Percentiles rank a stretch among this genome's conserved stretches.
These are phyloP conservation scores for Lithohypha guttulata DNA, from an alignment of 2,329 filamentous ascomycete genomes.

Conservation along the genomic window DNA sequence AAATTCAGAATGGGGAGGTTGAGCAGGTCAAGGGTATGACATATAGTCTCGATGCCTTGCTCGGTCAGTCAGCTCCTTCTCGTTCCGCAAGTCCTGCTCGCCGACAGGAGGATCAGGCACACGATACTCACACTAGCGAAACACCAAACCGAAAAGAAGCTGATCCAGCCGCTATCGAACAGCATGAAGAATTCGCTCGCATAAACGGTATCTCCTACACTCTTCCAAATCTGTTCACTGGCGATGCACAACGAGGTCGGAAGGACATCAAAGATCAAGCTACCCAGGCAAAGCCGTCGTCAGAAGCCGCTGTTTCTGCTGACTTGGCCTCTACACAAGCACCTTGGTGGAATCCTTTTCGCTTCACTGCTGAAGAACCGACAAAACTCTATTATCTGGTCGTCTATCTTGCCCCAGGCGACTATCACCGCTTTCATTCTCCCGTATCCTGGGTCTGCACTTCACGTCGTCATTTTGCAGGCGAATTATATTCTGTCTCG, in stretches of 20 bases:
- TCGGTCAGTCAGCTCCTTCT: conserved; percentile 49
- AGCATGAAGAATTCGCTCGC: conserved; percentile 83
- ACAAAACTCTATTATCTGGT: conserved; percentile 85
- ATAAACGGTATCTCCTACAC: conserved; percentile 96
- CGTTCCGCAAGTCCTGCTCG: conserved; percentile 29
- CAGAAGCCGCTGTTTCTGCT: conserved; percentile 72
- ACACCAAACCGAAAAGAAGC: conserved; percentile 25
- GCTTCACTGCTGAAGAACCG: conserved; percentile 38
- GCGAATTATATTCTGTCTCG: conserved; percentile 88
- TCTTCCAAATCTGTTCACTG: conserved; percentile 75
- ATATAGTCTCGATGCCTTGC: conserved; percentile 84
- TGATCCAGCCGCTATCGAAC: conserved; percentile 44
- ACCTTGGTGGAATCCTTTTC: conserved; percentile 66
- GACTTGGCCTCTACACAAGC: conserved; percentile 62
- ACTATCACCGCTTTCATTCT: conserved; percentile 97
- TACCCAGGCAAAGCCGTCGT: conserved; percentile 53
- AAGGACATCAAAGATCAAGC: conserved; percentile 51
- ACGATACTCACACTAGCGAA: conserved; percentile 27
- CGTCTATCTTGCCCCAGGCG: conserved; percentile 89
- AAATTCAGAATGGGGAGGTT: conserved; percentile 85
- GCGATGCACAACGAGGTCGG: conserved; percentile 48
- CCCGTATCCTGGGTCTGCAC: conserved; percentile 93
- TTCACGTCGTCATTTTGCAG: conserved; percentile 89
- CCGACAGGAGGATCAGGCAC: conserved; percentile 21
- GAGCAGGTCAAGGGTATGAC: conserved; percentile 99